phyloP scores from a whole-genome alignment of 2,329 filamentous ascomycete genomes.

The Hypoxylon sp. region DNA sequence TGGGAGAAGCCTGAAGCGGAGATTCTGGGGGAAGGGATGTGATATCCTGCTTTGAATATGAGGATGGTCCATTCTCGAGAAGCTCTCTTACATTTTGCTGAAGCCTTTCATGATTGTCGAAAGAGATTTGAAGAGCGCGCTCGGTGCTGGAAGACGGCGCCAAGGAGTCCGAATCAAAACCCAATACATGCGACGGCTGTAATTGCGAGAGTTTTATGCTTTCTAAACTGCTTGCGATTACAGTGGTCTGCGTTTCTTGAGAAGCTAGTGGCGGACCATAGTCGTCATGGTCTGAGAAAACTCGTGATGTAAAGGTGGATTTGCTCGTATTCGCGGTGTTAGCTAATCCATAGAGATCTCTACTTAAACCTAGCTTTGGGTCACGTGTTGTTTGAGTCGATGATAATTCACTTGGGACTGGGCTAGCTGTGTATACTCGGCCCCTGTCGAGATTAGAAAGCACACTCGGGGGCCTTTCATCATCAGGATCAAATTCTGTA shows the following conservation, averaged over 20 bases:
- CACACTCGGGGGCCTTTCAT: slow-evolving; percentile 41
- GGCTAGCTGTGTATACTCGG: slow-evolving; percentile 37
- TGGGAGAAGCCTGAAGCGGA: slow-evolving; percentile 7
- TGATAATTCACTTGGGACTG: slow-evolving; percentile 35
- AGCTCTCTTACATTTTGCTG: slow-evolving; percentile 31
- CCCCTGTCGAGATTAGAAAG: slow-evolving; percentile 50
- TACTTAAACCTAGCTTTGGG: slow-evolving; percentile 20
- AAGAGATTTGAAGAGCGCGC: slow-evolving; percentile 45
- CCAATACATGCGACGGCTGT: slow-evolving; percentile 2
- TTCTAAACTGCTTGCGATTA: slow-evolving; percentile 50
- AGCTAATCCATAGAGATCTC: slow-evolving; percentile 36
- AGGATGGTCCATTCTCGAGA: slow-evolving; percentile 15
- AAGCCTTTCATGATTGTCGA: slow-evolving; percentile 28
- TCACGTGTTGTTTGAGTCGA: slow-evolving; percentile 27
- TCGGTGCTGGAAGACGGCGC: slow-evolving; percentile 49
- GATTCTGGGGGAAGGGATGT: slow-evolving; percentile 2
- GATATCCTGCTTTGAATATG: slow-evolving; percentile 33
- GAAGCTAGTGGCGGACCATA: slow-evolving; percentile 40
- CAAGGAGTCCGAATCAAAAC: slow-evolving; percentile 44
- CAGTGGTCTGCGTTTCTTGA: slow-evolving; percentile 56
- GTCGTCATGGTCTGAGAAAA: slow-evolving; percentile 55
- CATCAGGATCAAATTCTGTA: slow-evolving; percentile 39
- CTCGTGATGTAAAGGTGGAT: slow-evolving; percentile 51
- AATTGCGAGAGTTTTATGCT: slow-evolving; percentile 38
- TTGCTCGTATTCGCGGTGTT: slow-evolving; percentile 54